A percentile compares a stretch with the other conserved stretches of the same genome.
Evolutionary conservation across 2,329 filamentous ascomycete species (phyloP).

Genomic region (Aureobasidium melanogenum): DNA sequence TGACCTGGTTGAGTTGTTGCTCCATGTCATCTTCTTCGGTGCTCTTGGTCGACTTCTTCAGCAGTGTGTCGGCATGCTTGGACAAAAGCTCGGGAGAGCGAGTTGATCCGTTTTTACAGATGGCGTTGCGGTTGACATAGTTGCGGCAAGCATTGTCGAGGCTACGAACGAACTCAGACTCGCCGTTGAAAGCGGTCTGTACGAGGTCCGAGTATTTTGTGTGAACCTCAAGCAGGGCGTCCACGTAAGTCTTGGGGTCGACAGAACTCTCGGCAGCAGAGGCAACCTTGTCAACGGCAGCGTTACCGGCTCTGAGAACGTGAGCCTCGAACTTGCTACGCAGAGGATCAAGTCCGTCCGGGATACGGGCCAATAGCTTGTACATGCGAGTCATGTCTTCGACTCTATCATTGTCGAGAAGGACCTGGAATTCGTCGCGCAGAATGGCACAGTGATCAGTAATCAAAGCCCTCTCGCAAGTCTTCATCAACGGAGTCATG

Average conservation of each 20-base stretch:
- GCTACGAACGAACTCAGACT: conserved; percentile 93
- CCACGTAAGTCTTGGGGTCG: conserved; percentile 94
- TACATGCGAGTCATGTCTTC: conserved; percentile 98
- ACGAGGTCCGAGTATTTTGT: conserved; percentile 87
- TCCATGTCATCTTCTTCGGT: conserved; percentile 93
- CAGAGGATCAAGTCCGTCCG: conserved; percentile 83
- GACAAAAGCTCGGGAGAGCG: conserved; percentile 91
- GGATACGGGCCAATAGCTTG: conserved; percentile 76
- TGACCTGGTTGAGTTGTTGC: conserved; percentile 79
- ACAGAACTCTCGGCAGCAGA: conserved; percentile 71
- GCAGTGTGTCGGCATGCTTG: conserved; percentile 85
- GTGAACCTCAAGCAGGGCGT: conserved; percentile 88
- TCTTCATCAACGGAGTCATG: conserved; percentile 70
- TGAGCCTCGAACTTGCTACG: conserved; percentile 83
- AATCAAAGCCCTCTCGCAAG: conserved; percentile 83
- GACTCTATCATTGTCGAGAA: conserved; percentile 88
- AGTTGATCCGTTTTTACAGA: conserved; percentile 87
- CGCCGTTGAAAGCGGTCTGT: conserved; percentile 84
- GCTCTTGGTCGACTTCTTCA: conserved; percentile 88
- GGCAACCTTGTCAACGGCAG: conserved; percentile 84
- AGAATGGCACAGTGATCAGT: conserved; percentile 78
- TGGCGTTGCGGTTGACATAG: conserved; percentile 95
- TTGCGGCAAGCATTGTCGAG: conserved; percentile 95
- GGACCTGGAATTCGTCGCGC: conserved; percentile 87
- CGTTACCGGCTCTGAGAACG: conserved; percentile 79